Conservation (phyloP, 352 stramenopile species). For the Globisporangium lucens region DNA sequence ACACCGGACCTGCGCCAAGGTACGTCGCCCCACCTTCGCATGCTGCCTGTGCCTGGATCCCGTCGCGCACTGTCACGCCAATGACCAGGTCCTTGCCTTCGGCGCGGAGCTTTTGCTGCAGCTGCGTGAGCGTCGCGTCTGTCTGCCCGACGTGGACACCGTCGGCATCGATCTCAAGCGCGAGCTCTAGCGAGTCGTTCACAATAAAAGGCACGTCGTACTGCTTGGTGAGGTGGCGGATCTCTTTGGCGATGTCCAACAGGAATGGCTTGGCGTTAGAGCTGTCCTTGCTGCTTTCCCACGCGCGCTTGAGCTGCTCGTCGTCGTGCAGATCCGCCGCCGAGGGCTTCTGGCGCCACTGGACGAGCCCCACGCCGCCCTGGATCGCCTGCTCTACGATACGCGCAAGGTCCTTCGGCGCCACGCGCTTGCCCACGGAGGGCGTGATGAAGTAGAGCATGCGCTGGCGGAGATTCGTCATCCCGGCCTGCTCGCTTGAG, state of each 20-base stretch:
- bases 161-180: slow-evolving; percentile 42
- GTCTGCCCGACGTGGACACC: slow-evolving; percentile 56
- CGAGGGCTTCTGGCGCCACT: slow-evolving; percentile 54
- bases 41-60: slow-evolving; percentile 32
- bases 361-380: slow-evolving; percentile 44
- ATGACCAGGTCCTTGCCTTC: slow-evolving; percentile 38
- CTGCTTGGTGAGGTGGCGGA: slow-evolving; percentile 34
- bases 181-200: slow-evolving; percentile 51
- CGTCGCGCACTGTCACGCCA: slow-evolving; percentile 50
- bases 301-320: slow-evolving; percentile 24
- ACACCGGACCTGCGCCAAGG: slow-evolving; percentile 49
- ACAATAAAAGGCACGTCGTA: slow-evolving; percentile 49
- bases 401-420: slow-evolving; percentile 22
- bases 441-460: slow-evolving; percentile 68
- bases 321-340: slow-evolving; percentile 24
- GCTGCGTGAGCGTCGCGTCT: slow-evolving; percentile 23
- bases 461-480: slow-evolving; percentile 11
- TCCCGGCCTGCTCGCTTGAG: background rate
- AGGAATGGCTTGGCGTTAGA: slow-evolving; percentile 25
- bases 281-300: slow-evolving; percentile 16
- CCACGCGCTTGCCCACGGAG: slow-evolving; percentile 27
- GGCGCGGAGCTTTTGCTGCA: slow-evolving; percentile 20
- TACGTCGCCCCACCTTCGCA: slow-evolving; percentile 47
- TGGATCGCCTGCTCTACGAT: slow-evolving; percentile 43
- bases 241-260: slow-evolving; percentile 28